A percentile compares a stretch with the other conserved stretches of the same genome.
phyloP scores from a whole-genome alignment of 164 flowering plant genomes.

The Hamamelis virginiana region DNA sequence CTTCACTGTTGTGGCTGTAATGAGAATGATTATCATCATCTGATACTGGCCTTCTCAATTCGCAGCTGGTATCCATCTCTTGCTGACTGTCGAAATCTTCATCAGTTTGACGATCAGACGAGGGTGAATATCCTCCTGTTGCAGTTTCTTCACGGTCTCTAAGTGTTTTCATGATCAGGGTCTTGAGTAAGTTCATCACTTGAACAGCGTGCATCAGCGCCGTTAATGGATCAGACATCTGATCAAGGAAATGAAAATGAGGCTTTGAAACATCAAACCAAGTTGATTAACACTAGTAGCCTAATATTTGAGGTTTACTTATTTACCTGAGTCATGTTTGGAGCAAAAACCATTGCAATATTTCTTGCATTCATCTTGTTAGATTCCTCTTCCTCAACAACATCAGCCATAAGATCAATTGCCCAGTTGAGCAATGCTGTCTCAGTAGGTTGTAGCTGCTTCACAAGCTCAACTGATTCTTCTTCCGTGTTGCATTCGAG shows the following conservation, averaged over 20 bases:
- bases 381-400: slow-evolving; percentile 83
- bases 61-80: slow-evolving; percentile 67
- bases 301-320: not conserved
- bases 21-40: slow-evolving; percentile 42
- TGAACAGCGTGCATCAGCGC: slow-evolving; percentile 98
- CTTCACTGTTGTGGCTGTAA: slow-evolving; percentile 38
- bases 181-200: slow-evolving; percentile 97
- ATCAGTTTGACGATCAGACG: slow-evolving; percentile 46
- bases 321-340: slow-evolving; percentile 94
- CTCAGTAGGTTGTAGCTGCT: slow-evolving; percentile 76
- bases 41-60: slow-evolving; percentile 40
- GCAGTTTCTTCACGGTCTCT: slow-evolving; percentile 74
- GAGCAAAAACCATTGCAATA: slow-evolving; percentile 92
- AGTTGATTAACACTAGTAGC: not conserved
- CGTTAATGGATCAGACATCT: slow-evolving; percentile 99
- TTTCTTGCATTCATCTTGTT: slow-evolving; percentile 98
- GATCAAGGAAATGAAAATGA: slow-evolving; percentile 5
- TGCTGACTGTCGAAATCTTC: slow-evolving; percentile 62
- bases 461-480: slow-evolving; percentile 70
- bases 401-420: slow-evolving; percentile 93
- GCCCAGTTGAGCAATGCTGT: slow-evolving; percentile 89
- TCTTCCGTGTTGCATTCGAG: slow-evolving; percentile 84
- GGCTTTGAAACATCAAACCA: slow-evolving; percentile 4
- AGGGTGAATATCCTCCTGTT: slow-evolving; percentile 60
- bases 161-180: slow-evolving; percentile 65